Conservation (phyloP, 1,139 yeast genomes). For the Taiozyma sp. region DNA sequence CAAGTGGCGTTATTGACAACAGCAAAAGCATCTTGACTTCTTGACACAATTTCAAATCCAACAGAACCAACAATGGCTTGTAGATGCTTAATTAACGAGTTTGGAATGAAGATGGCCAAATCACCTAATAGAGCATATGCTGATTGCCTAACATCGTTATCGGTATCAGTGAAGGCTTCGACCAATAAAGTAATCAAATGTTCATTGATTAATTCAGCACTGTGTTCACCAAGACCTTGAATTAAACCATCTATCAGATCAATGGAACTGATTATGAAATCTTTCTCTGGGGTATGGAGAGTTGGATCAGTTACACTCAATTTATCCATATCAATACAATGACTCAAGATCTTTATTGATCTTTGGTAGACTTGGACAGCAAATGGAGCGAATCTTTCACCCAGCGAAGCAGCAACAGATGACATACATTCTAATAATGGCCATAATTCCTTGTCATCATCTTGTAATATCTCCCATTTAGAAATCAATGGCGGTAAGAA, state of each 20-base stretch:
- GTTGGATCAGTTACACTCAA: slow-evolving; percentile 62
- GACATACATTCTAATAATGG: slow-evolving; percentile 92
- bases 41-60: slow-evolving; percentile 57
- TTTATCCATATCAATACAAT: slow-evolving; percentile 65
- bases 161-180: slow-evolving; percentile 71
- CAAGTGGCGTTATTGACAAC: slow-evolving; percentile 89
- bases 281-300: slow-evolving; percentile 82
- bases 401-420: slow-evolving; percentile 81
- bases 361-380: slow-evolving; percentile 87
- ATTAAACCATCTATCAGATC: slow-evolving; percentile 90
- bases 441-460: slow-evolving; percentile 83
- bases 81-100: slow-evolving; percentile 46
- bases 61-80: slow-evolving; percentile 56
- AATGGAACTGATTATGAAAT: slow-evolving; percentile 81
- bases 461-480: slow-evolving; percentile 73
- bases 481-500: slow-evolving; percentile 76
- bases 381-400: slow-evolving; percentile 82
- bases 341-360: slow-evolving; percentile 63
- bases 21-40: slow-evolving; percentile 49
- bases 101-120: slow-evolving; percentile 58
- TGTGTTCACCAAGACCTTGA: slow-evolving; percentile 75
- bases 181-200: slow-evolving; percentile 57
- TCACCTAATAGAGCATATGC: slow-evolving; percentile 92
- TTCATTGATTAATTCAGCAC: slow-evolving; percentile 51
- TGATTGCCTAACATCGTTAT: slow-evolving; percentile 86